Evolutionary conservation across 1,284 basidiomycete genomes (phyloP).

Genomic region (Kalmanozyma brasiliensis): DNA sequence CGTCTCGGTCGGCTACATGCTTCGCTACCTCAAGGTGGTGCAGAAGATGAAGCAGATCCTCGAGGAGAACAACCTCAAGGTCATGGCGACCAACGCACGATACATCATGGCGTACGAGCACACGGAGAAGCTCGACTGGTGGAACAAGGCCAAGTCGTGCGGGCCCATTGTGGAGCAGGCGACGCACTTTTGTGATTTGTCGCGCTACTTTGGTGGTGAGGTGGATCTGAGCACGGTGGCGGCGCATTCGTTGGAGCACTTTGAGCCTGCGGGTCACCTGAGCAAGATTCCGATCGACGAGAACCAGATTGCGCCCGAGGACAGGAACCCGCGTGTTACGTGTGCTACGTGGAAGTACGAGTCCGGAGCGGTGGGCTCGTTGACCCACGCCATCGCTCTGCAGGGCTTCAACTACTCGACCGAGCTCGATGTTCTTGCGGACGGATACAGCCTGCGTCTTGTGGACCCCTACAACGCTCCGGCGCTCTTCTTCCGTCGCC

Average conservation of each 20-base stretch:
- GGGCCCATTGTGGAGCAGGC: constrained; percentile 97
- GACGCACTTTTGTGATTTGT: constrained; percentile 80
- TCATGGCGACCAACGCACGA: constrained; percentile 95
- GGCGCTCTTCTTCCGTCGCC: constrained; percentile 65
- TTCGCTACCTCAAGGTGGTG: constrained; percentile 74
- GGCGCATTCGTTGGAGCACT: constrained; percentile 68
- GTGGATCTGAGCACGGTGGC: constrained; percentile 85
- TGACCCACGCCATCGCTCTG: constrained; percentile 67
- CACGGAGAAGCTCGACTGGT: constrained; percentile 85
- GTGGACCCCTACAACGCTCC: constrained; percentile 67
- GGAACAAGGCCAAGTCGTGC: constrained; percentile 91
- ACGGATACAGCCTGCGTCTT: constrained; percentile 64
- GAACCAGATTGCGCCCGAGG: constrained; percentile 73
- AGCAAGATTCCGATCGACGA: constrained; percentile 85
- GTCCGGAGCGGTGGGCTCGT: constrained; percentile 63
- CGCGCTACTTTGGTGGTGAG: constrained; percentile 97
- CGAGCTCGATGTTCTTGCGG: constrained; percentile 64
- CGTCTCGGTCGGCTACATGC: constrained; percentile 85
- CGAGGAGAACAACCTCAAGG: constrained; percentile 91
- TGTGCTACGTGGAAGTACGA: constrained; percentile 68
- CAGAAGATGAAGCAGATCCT: constrained; percentile 97
- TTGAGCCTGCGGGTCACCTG: constrained; percentile 77
- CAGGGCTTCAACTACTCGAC: constrained; percentile 67
- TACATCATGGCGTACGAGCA: constrained; percentile 89
- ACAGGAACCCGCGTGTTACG: constrained; percentile 66